Evolutionary conservation across 1,139 yeast genomes (phyloP).

Genomic region (Zygosaccharomyces sapae): DNA sequence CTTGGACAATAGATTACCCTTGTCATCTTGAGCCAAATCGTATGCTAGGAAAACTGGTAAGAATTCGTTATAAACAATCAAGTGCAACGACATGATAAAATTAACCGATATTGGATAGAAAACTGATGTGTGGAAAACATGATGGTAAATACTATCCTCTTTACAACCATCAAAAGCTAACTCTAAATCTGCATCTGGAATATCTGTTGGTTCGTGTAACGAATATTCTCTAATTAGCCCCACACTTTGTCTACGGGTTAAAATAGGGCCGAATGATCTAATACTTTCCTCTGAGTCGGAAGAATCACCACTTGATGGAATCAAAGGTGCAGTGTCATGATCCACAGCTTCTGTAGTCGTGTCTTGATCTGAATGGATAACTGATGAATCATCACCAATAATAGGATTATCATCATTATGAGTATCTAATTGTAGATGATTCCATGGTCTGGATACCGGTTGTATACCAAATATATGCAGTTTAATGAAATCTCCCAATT

Average conservation of each 20-base stretch:
- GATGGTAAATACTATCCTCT: slow-evolving; percentile 22
- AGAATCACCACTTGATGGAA: slow-evolving; percentile 2
- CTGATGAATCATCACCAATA: slow-evolving; percentile 8
- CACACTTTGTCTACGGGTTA: slow-evolving; percentile 41
- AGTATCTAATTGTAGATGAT: slow-evolving; percentile 7
- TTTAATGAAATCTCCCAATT: slow-evolving; percentile 47
- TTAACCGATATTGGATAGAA: slow-evolving; percentile 43
- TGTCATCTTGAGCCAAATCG: slow-evolving; percentile 35
- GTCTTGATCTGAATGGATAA: slow-evolving; percentile 3
- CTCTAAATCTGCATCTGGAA: slow-evolving; percentile 10
- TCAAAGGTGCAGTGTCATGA: slow-evolving; percentile 8
- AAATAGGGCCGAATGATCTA: slow-evolving; percentile 32
- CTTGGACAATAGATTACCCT: slow-evolving; percentile 29
- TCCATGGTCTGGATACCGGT: slow-evolving; percentile 40
- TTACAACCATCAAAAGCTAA: slow-evolving; percentile 19
- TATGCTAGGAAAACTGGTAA: slow-evolving; percentile 57
- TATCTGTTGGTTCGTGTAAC: slow-evolving; percentile 30
- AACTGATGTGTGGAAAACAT: slow-evolving; percentile 40
- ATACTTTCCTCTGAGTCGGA: slow-evolving; percentile 21
- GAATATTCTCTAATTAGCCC: slow-evolving; percentile 46
- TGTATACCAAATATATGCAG: slow-evolving; percentile 36
- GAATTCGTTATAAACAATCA: slow-evolving; percentile 55
- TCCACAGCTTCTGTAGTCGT: slow-evolving; percentile 15
- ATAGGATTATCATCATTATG: not conserved
- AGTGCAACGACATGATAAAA: slow-evolving; percentile 47